Conservation (phyloP, 129 eudicot species). For the Cynara cardunculus region DNA sequence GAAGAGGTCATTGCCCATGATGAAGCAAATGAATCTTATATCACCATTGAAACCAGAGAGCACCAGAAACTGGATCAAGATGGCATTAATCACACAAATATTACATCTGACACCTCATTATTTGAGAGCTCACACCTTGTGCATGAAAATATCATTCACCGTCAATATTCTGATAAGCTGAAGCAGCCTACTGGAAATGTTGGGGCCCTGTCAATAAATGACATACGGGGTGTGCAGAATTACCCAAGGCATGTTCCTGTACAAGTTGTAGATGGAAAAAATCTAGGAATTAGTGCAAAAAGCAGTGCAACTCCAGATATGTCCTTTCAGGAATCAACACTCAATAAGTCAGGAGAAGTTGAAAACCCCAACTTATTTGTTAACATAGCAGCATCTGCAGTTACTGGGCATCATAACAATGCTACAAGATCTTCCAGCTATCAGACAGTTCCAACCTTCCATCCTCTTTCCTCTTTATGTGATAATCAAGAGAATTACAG, state of each 20-base stretch:
- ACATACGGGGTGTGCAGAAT: conserved; percentile 33
- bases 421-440: conserved; percentile 39
- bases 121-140: conserved; percentile 10
- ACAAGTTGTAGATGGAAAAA: conserved; percentile 77
- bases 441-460: conserved; percentile 49
- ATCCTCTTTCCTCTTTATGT: conserved; percentile 53
- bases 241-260: conserved; percentile 89
- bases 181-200: conserved; percentile 29
- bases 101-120: conserved; percentile 31
- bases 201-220: conserved; percentile 25
- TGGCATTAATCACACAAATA: conserved; percentile 29
- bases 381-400: conserved; percentile 45
- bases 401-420: conserved; percentile 34
- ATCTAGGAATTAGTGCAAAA: conserved; percentile 27
- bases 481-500: conserved; percentile 47
- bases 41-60: conserved; percentile 44
- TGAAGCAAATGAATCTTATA: conserved; percentile 41
- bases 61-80: conserved; percentile 31
- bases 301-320: conserved; percentile 30
- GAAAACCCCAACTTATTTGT: conserved; percentile 26
- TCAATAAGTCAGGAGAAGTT: conserved; percentile 38
- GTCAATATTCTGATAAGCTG: conserved; percentile 21
- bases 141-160: conserved; percentile 30
- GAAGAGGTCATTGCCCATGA: conserved; percentile 34
- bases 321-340: conserved; percentile 42